Percentiles rank a stretch among this genome's conserved stretches.
Conservation (phyloP, 495 filamentous ascomycete species). For the Parmelia sp. region DNA sequence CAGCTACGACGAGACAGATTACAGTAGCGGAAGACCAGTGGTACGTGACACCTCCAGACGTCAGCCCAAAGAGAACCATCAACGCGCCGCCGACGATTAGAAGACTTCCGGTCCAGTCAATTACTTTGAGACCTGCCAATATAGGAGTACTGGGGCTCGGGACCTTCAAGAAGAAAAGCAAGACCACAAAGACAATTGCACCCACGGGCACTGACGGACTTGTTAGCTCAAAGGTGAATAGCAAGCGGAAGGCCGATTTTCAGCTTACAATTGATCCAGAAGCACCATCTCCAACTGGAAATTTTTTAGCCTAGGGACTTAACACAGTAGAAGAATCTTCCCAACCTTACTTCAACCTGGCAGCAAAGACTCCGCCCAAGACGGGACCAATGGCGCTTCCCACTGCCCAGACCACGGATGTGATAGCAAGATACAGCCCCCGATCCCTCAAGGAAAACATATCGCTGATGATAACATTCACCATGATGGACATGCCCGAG, state of each 20-base stretch:
- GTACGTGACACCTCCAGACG: conserved; percentile 65
- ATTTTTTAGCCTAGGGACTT: too few relatives aligned
- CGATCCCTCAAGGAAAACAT: background rate
- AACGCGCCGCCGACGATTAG: conserved; percentile 68
- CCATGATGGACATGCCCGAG: background rate
- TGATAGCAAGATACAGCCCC: background rate
- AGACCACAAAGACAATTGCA: conserved; percentile 46
- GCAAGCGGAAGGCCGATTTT: conserved; percentile 34
- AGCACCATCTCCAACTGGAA: conserved; percentile 61
- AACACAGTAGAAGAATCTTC: too few relatives aligned
- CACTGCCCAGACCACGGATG: background rate
- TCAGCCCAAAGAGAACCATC: conserved; percentile 75
- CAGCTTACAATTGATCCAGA: conserved; percentile 67
- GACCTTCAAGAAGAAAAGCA: conserved; percentile 55
- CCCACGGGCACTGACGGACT: conserved; percentile 65
- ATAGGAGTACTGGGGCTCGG: conserved; percentile 71
- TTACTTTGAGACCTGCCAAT: conserved; percentile 59
- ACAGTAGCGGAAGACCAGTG: conserved; percentile 72
- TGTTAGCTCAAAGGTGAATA: conserved; percentile 56
- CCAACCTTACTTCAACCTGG: conserved; percentile 31
- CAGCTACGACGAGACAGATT: conserved; percentile 73
- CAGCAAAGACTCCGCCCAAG: conserved; percentile 38
- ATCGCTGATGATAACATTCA: background rate
- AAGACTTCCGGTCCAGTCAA: conserved; percentile 70
- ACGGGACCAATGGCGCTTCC: background rate